Evolutionary conservation across 108 stramenopile genomes (phyloP).

Genomic region (Fragilaria radians): DNA sequence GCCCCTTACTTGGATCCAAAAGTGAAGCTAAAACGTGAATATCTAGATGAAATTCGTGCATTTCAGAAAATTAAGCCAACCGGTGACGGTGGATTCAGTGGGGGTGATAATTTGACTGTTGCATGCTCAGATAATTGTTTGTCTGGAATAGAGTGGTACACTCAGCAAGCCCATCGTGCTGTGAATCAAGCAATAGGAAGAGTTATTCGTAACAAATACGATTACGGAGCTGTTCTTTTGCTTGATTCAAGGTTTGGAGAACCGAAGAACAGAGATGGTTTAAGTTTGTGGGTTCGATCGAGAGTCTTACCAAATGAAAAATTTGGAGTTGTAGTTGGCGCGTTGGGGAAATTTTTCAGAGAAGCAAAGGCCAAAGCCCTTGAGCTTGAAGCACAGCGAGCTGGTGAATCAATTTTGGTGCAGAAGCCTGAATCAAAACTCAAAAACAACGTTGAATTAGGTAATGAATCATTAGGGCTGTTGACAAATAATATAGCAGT

Average conservation of each 20-base stretch:
- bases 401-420: neutral
- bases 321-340: conserved; percentile 45
- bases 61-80: conserved; percentile 31
- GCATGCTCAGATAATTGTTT: conserved; percentile 16
- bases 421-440: conserved; percentile 19
- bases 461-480: conserved; percentile 12
- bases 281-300: conserved; percentile 82
- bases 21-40: conserved; percentile 90
- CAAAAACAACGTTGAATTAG: conserved; percentile 31
- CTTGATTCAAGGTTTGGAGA: conserved; percentile 90
- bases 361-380: conserved; percentile 45
- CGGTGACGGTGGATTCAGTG: conserved; percentile 74
- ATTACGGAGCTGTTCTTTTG: conserved; percentile 94
- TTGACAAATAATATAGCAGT: conserved; percentile 8
- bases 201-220: conserved; percentile 94
- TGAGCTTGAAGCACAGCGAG: conserved; percentile 14
- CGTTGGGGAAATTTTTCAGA: conserved; percentile 57
- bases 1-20: conserved; percentile 91
- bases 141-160: conserved; percentile 95
- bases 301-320: conserved; percentile 68
- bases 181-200: conserved; percentile 98
- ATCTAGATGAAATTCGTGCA: conserved; percentile 72
- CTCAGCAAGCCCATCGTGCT: conserved; percentile 92
- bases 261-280: conserved; percentile 52
- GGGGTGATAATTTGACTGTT: neutral